A percentile compares a stretch with the other conserved stretches of the same genome.
Conservation (phyloP, 768 basidiomycete species). For the Hydnomerulius pinastri region DNA sequence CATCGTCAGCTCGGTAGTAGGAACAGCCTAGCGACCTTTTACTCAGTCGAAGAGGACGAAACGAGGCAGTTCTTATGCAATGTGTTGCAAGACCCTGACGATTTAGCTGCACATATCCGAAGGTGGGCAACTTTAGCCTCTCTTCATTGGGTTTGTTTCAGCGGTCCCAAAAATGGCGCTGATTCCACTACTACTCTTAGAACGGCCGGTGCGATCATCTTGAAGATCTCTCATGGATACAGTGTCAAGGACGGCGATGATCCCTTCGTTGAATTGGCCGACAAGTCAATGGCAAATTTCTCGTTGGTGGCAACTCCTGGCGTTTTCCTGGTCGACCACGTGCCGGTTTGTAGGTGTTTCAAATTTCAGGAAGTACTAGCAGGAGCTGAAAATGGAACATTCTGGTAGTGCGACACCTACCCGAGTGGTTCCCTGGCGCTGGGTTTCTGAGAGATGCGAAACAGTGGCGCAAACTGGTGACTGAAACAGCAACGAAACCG, state of each 20-base stretch:
- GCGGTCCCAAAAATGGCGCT: too few species aligned
- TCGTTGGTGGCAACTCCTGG: conserved; percentile 4
- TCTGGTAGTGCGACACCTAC: conserved; percentile 18
- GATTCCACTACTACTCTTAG: too few species aligned
- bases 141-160: too few species aligned
- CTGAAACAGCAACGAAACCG: background rate
- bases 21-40: conserved; percentile 3
- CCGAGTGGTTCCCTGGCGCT: conserved; percentile 23
- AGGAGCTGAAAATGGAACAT: background rate
- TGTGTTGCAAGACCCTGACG: conserved; percentile 2
- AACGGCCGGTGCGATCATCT: conserved; percentile 34
- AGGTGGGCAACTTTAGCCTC: conserved; percentile 8
- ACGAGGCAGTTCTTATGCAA: conserved; percentile 4
- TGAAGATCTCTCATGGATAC: conserved; percentile 39
- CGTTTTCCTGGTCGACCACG: conserved; percentile 9
- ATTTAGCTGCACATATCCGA: conserved; percentile 5
- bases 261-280: conserved; percentile 30
- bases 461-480: conserved; percentile 4
- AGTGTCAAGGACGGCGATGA: conserved; percentile 32
- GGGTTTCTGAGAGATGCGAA: conserved; percentile 16
- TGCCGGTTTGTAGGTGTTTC: conserved; percentile 10
- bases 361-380: background rate
- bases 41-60: conserved; percentile 5
- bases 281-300: conserved; percentile 22
- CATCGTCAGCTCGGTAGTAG: conserved; percentile 9